Conservation (phyloP, 345 rosid species). For the Noccaea caerulescens region DNA sequence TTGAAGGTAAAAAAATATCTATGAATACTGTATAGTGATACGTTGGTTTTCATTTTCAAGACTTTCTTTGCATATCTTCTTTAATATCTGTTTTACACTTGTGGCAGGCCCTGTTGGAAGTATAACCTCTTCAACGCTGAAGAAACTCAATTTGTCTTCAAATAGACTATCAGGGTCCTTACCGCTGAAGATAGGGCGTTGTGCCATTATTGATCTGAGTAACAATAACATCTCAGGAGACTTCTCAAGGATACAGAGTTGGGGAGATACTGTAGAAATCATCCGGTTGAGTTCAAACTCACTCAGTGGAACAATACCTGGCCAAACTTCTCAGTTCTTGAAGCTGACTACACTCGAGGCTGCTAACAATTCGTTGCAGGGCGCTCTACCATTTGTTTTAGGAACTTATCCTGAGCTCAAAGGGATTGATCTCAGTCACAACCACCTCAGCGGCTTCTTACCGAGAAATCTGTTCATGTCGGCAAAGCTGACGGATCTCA, state of each 20-base stretch:
- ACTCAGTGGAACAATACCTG: slow-evolving; percentile 66
- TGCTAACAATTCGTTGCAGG: slow-evolving; percentile 70
- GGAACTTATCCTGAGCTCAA: slow-evolving; percentile 68
- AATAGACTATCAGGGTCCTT: slow-evolving; percentile 73
- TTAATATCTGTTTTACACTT: slow-evolving; percentile 1
- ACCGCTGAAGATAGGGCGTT: slow-evolving; percentile 65
- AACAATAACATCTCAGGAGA: slow-evolving; percentile 71
- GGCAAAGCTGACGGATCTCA: slow-evolving; percentile 59
- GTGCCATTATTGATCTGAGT: slow-evolving; percentile 77
- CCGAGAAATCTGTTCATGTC: slow-evolving; percentile 66
- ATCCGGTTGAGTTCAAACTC: slow-evolving; percentile 76
- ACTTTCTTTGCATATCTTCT: slow-evolving; percentile 4
- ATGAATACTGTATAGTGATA: neutral
- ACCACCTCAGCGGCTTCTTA: slow-evolving; percentile 60
- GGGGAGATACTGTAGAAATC: slow-evolving; percentile 82
- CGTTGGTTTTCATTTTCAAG: neutral
- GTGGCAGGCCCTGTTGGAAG: slow-evolving; percentile 76
- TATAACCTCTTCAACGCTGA: slow-evolving; percentile 72
- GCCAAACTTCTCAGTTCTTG: slow-evolving; percentile 71
- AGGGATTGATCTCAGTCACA: slow-evolving; percentile 72
- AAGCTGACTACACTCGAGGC: slow-evolving; percentile 65
- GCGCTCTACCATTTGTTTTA: slow-evolving; percentile 62
- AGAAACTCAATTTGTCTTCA: slow-evolving; percentile 76
- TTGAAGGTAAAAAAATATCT: slow-evolving; percentile 65
- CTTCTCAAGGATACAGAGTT: slow-evolving; percentile 67